Base-by-base conservation (phyloP, 2,329 filamentous ascomycete species). In the Trichoderma oligosporum region DNA sequence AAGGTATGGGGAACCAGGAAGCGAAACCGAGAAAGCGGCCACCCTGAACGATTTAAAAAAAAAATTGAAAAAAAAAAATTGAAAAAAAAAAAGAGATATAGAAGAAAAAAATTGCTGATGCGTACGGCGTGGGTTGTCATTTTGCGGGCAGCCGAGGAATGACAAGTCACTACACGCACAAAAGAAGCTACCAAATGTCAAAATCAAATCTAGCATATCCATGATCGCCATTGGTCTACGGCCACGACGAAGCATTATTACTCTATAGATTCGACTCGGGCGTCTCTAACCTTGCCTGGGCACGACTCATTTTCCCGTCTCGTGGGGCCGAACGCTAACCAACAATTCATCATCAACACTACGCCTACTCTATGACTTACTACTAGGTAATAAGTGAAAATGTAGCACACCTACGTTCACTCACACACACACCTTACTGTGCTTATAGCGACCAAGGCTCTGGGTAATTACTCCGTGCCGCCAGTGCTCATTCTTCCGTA, bases 221-320 rank as follows among this genome's bases (percentile, higher is more conserved):
- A 31, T 42, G 39, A 53, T 53, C 49, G 49, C 27, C 18, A 18
- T 8, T 24, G 20, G 31, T 31, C 25, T 31, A 7, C 33, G 35
- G 46, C 29, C 31, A 36, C 38, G n/a, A 35, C 33, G 33, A 44
- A 44, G 49, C 49, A n/a, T n/a, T 38, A 53, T 53, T 53, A 53
- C 49, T 44, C 49, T 53, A 18, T 53, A 16, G 39, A 44, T 53
- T 44, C 39, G n/a, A 20, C 39, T 53, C 7, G 39, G 2, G 20
- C 36, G 36, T n/a, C n/a, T n/a, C 36, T 33, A 31, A 31, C 9
- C 36, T 35, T 48, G 27, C 38, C 48, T 52, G 49, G 49, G 49
- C 49, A 44, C 49, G 49, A 53, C 49, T 53, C 49, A 53, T 44
- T 53, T 53, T 53, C 49, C 49, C 49, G 49, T 53, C 27, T 53